Conservation (phyloP, 1,284 basidiomycete species). For the Laetiporus sulphureus region DNA sequence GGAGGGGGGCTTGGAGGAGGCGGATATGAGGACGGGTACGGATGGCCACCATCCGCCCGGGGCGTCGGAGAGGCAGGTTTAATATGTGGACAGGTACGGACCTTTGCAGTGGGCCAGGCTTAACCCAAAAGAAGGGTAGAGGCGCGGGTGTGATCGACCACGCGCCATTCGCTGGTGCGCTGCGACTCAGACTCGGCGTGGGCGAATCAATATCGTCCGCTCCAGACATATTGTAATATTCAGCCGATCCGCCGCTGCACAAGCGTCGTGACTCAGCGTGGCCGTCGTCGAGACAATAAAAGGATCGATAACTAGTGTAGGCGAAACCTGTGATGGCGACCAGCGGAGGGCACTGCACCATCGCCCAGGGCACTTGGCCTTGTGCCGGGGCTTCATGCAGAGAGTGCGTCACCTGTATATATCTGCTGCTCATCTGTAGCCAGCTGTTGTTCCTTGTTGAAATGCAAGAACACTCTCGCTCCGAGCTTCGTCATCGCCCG, state of each 20-base stretch:
- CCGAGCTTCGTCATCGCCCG: conserved; percentile 1
- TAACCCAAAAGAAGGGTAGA: conserved; percentile 7
- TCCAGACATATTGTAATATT: too few species aligned
- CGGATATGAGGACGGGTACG: too few species aligned
- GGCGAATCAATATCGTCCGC: not conserved
- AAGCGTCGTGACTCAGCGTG: too few species aligned
- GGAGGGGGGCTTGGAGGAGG: conserved; percentile 2
- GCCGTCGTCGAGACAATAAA: too few species aligned
- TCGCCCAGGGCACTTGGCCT: not conserved
- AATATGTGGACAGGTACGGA: too few species aligned
- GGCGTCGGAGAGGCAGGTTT: too few species aligned
- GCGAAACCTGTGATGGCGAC: too few species aligned
- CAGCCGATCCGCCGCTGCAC: too few species aligned
- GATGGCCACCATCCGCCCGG: too few species aligned
- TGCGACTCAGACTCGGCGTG: not conserved
- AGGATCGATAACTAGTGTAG: too few species aligned
- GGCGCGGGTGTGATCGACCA: conserved; percentile 9
- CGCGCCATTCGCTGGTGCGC: conserved; percentile 1
- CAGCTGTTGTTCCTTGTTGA: conserved; percentile 5
- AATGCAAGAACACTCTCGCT: not conserved
- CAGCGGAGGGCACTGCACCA: conserved; percentile 1
- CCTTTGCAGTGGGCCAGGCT: conserved; percentile 7
- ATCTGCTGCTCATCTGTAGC: not conserved
- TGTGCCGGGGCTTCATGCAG: not conserved
- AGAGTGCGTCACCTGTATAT: not conserved